Evolutionary conservation across 345 rosid genomes (phyloP), one percentile per base, ranked within the genome.

Genomic region (Alliaria petiolata): DNA sequence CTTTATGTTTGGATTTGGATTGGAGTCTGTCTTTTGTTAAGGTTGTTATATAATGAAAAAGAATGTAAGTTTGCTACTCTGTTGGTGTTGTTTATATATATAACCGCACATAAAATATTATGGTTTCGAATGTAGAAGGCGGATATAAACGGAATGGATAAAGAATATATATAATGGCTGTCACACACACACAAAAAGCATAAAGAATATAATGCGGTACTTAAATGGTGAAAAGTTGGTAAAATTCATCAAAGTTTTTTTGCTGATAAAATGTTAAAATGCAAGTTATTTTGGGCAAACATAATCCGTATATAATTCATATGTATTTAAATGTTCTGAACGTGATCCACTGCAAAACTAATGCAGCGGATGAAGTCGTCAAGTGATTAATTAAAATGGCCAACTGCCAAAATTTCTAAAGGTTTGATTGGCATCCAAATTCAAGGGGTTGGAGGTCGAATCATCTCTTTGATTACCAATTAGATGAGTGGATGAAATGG

Each of bases 31-130:
- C 46, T 12, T 55, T 47, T 65, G 25, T n/a, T 35, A 22, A 28
- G 22, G 70, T 36, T 65, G 16, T 36, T 62, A 44, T 34, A 34
- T 53, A 53, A 62, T 62, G 30, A 28, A 20, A 33, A 62, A 22
- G 26, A 52, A 43, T 64, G 57, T 51, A 62, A 16, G 70, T 36
- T 65, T 73, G 51, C 14, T 46, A 20, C 47, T 39, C 38, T 50
- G 7, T 15, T 36, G 55, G 3, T 46, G 30, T n/a, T 69, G 34
- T 10, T 22, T 25, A 35, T 25, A 57, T 10, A n/a, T 25, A 35
- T 25, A 57, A 22, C 14, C n/a, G 34, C 45, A 22, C 35, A 49
- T n/a, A 22, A 8, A 34, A 22, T 34, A 19, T 19, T 30, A 39
- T 25, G 22, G 14, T 40, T 60, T 40, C 11, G 26, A 55, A 38